phyloP scores from a whole-genome alignment of 2,329 filamentous ascomycete species.

The Fusarium pseudoanthophilum region DNA sequence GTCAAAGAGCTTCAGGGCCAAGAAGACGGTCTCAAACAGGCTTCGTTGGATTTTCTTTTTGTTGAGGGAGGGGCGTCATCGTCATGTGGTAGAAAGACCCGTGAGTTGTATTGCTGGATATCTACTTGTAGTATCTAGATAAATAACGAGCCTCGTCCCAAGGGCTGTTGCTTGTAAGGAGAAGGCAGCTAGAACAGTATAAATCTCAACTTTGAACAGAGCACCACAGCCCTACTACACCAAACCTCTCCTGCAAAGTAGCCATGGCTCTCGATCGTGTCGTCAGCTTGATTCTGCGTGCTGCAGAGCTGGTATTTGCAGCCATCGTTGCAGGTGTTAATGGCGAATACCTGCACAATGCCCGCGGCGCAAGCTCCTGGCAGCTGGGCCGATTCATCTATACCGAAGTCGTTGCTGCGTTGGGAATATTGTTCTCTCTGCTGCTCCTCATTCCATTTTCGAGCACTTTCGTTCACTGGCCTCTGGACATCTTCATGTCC shows the following conservation, averaged over 20 bases:
- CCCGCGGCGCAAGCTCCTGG: slow-evolving; percentile 60
- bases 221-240: not conserved
- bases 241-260: not conserved
- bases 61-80: slow-evolving; percentile 32
- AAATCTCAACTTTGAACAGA: not conserved
- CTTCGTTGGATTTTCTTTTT: slow-evolving; percentile 20
- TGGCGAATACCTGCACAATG: slow-evolving; percentile 70
- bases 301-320: slow-evolving; percentile 72
- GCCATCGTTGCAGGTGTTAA: slow-evolving; percentile 77
- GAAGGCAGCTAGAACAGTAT: not conserved
- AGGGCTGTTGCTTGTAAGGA: not conserved
- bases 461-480: slow-evolving; percentile 74
- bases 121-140: slow-evolving; percentile 8
- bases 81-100: slow-evolving; percentile 34
- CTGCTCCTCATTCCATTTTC: slow-evolving; percentile 80
- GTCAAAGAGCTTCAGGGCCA: slow-evolving; percentile 27
- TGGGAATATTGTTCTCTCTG: slow-evolving; percentile 75
- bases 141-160: slow-evolving; percentile 36
- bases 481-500: slow-evolving; percentile 75
- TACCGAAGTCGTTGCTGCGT: slow-evolving; percentile 74
- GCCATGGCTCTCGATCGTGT: slow-evolving; percentile 55
- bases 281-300: slow-evolving; percentile 53
- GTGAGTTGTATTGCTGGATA: slow-evolving; percentile 15
- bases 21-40: slow-evolving; percentile 32
- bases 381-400: slow-evolving; percentile 76